Evolutionary conservation across 192 early-diverging fungal genomes (phyloP).

Genomic region (Linnemannia exigua): DNA sequence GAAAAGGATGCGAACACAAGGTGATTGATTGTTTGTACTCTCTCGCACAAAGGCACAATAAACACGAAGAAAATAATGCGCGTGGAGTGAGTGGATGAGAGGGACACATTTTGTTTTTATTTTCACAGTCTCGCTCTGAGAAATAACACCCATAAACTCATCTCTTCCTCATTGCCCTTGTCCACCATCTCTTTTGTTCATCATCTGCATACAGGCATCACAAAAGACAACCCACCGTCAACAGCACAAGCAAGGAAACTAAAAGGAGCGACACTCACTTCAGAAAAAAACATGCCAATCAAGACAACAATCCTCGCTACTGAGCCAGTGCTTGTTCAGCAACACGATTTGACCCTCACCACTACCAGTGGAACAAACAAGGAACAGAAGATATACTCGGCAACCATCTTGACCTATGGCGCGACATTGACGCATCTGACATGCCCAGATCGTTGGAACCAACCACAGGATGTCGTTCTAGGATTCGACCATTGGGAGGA

Average conservation of each 20-base stretch:
- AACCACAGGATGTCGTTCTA: conserved; percentile 75
- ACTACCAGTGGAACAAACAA: background rate
- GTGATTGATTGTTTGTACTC: background rate
- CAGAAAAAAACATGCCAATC: conserved; percentile 22
- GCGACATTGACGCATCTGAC: conserved; percentile 75
- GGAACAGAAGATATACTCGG: conserved; percentile 2
- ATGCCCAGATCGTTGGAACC: conserved; percentile 65
- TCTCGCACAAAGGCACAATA: background rate
- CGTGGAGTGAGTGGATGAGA: background rate
- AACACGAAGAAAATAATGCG: background rate
- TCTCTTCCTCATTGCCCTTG: background rate
- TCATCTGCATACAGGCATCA: background rate
- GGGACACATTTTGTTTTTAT: background rate
- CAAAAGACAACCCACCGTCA: background rate
- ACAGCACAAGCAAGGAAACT: background rate
- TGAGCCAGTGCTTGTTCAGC: conserved; percentile 29
- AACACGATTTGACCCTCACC: conserved; percentile 17
- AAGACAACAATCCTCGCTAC: conserved; percentile 34
- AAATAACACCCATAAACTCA: background rate
- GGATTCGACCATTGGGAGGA: conserved; percentile 78
- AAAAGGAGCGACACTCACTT: background rate
- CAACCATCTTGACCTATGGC: conserved; percentile 74
- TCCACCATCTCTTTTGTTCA: background rate
- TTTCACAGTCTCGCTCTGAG: background rate
- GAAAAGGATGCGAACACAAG: background rate